Evolutionary conservation across 495 filamentous ascomycete genomes (phyloP).

Genomic region (Tuber microsphaerosporum): DNA sequence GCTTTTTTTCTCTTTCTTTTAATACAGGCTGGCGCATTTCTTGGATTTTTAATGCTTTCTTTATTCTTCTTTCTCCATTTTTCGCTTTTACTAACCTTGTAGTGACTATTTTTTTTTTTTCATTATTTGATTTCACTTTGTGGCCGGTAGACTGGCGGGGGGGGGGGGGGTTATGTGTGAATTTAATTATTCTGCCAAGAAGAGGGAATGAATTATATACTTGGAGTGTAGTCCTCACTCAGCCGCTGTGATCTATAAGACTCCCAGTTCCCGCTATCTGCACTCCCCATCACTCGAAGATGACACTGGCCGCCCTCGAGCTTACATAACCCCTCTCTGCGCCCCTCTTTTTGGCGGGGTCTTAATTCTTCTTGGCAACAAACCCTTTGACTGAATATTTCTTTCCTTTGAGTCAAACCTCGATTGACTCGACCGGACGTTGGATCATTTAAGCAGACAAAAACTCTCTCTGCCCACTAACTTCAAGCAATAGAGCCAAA

Average conservation of each 20-base stretch:
- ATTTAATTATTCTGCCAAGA: not conserved
- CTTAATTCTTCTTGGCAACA: not conserved
- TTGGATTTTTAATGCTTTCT: not conserved
- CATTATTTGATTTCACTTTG: not conserved
- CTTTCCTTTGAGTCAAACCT: not conserved
- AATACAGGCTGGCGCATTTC: constrained; percentile 2
- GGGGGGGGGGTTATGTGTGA: not conserved
- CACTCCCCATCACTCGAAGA: not conserved
- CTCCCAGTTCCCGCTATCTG: not conserved
- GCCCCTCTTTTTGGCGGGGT: constrained; percentile 22
- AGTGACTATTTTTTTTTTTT: constrained; percentile 6
- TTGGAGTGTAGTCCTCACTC: not conserved
- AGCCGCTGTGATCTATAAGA: not conserved
- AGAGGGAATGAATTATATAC: not conserved
- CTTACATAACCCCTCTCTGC: not conserved
- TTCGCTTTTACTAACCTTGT: not conserved
- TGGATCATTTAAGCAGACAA: not conserved
- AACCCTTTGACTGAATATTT: not conserved
- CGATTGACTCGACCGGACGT: not conserved
- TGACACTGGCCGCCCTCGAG: not conserved
- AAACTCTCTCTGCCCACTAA: not conserved
- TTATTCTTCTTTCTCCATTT: not conserved
- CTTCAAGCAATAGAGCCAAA: constrained; percentile 23
- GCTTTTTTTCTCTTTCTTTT: not conserved
- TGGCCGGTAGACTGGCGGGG: not conserved